Evolutionary conservation across 805 yeast species (phyloP).

Genomic region (Aciculoconidium aculeatum): DNA sequence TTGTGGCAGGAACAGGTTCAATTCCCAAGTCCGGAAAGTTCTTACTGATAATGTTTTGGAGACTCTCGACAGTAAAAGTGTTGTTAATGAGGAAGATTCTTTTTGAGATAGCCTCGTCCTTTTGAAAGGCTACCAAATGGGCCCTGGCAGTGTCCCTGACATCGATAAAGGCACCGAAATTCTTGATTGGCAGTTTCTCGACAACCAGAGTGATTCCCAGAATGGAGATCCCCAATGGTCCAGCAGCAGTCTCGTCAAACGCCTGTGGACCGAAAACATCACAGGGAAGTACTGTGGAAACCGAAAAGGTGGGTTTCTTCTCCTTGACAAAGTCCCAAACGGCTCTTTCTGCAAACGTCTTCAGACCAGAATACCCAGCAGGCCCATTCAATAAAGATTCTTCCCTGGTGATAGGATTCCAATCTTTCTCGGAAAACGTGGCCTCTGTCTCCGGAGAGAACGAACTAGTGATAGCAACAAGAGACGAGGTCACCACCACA

Average conservation of each 20-base stretch:
- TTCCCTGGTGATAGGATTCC: conserved; percentile 15
- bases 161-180: conserved; percentile 12
- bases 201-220: conserved; percentile 9
- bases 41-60: conserved; percentile 16
- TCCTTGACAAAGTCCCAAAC: conserved; percentile 11
- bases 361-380: conserved; percentile 10
- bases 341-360: conserved; percentile 11
- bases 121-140: conserved; percentile 11
- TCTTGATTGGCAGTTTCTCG: conserved; percentile 1
- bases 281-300: conserved; percentile 11
- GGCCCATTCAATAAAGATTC: conserved; percentile 7
- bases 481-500: conserved; percentile 47
- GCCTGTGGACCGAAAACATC: conserved; percentile 23
- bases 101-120: conserved; percentile 12
- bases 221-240: conserved; percentile 10
- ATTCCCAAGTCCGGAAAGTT: conserved; percentile 16
- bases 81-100: conserved; percentile 24
- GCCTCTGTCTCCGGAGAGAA: conserved; percentile 5
- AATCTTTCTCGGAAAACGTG: conserved; percentile 9
- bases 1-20: too few relatives aligned
- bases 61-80: conserved; percentile 13
- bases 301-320: conserved; percentile 6
- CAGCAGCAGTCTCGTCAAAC: conserved; percentile 8
- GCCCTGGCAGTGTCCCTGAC: conserved; percentile 13
- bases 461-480: conserved; percentile 46